Conservation (phyloP, 1,139 yeast genomes). For the Zygoascus sp. region DNA sequence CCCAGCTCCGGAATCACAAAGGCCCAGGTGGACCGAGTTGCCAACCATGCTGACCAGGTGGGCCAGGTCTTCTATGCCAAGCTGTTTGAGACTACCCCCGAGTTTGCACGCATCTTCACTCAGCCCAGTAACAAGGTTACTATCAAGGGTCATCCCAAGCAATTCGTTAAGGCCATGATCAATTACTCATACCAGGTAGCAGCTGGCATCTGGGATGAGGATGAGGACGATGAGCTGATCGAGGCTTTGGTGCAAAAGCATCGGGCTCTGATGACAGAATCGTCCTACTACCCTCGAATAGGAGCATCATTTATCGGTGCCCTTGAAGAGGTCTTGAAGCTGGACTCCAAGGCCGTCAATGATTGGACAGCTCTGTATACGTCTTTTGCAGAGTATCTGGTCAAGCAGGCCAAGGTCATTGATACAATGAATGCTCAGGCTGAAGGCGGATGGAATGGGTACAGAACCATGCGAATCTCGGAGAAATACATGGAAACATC, state of each 20-base stretch:
- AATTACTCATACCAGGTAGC: slow-evolving; percentile 7
- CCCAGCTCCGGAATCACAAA: slow-evolving; percentile 5
- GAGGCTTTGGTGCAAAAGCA: slow-evolving; percentile 13
- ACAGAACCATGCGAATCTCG: slow-evolving; percentile 48
- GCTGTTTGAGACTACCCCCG: slow-evolving; percentile 8
- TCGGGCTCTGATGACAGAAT: slow-evolving; percentile 11
- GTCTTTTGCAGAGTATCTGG: slow-evolving; percentile 7
- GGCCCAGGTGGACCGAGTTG: slow-evolving; percentile 3
- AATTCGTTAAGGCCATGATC: slow-evolving; percentile 10
- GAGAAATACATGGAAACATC: slow-evolving; percentile 43
- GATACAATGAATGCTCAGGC: slow-evolving; percentile 18
- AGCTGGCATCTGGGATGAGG: slow-evolving; percentile 8
- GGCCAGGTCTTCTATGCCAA: slow-evolving; percentile 11
- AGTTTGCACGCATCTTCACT: slow-evolving; percentile 12
- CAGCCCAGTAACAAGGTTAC: slow-evolving; percentile 11
- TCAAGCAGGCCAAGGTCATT: slow-evolving; percentile 10
- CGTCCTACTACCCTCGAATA: slow-evolving; percentile 10
- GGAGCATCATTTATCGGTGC: slow-evolving; percentile 13
- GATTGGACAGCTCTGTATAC: slow-evolving; percentile 8
- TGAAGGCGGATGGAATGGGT: slow-evolving; percentile 50
- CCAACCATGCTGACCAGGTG: slow-evolving; percentile 7
- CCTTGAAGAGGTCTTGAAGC: slow-evolving; percentile 6
- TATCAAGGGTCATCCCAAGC: slow-evolving; percentile 11
- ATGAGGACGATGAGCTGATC: slow-evolving; percentile 12
- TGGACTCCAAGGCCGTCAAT: neutral